Evolutionary conservation across 495 filamentous ascomycete genomes (phyloP), one percentile per base, ranked within the genome.

Genomic region (Hypoxylon fragiforme): DNA sequence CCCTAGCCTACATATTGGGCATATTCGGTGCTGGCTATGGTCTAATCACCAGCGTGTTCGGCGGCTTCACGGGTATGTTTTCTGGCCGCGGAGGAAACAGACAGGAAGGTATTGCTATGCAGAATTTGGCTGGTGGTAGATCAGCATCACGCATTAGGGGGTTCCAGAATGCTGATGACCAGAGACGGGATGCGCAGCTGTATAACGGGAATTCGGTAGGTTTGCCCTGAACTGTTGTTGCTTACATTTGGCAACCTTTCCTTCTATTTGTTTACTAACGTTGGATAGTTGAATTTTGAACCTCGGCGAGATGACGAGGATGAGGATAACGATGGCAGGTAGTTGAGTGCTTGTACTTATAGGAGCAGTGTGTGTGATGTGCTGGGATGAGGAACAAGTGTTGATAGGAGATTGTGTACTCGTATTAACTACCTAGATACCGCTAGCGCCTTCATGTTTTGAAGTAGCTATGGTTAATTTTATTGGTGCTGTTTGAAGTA

Each of bases 201-300:
- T 96, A 96, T 65, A 96, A 96, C 69, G 91, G 91, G 3, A 96
- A 95, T 63, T 87, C 89, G 67, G 88, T 92, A 76, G 51, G 85
- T 68, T 36, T 45, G 24, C 1, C 14, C 12, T 20, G n/a, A n/a
- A n/a, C n/a, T n/a, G n/a, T n/a, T n/a, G n/a, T n/a, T n/a, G n/a
- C n/a, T n/a, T n/a, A n/a, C n/a, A n/a, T n/a, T n/a, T n/a, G n/a
- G n/a, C n/a, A n/a, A n/a, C n/a, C n/a, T n/a, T n/a, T n/a, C n/a
- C n/a, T n/a, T n/a, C n/a, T 14, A 2, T 7, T 12, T 12, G 3
- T 44, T 36, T 24, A 36, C 63, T 66, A 41, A 70, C 18, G 0
- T 20, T 26, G 3, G 18, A 26, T 46, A 90, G 86, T 74, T 88
- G 37, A 91, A 89, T 60, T 92, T 92, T 52, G 79, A 92, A 63